Percentiles rank a stretch among this genome's conserved stretches.
These are phyloP conservation scores for Bryoglossum gracile DNA, from an alignment of 495 filamentous ascomycete genomes.

Conservation along the genomic window DNA sequence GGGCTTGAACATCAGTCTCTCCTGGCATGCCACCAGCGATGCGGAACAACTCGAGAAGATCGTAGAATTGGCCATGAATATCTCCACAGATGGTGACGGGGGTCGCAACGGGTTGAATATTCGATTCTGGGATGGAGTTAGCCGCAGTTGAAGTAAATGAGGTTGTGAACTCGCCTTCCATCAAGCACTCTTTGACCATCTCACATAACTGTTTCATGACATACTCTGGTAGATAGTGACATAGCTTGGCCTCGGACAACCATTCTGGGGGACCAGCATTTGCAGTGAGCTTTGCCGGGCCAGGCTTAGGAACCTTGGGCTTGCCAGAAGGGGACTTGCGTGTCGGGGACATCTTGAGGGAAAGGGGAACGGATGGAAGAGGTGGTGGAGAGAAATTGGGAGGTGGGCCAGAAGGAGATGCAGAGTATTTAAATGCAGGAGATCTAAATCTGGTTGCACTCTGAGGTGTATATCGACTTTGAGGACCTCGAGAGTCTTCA, in stretches of 20 bases:
- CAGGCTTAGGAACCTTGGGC: constrained; percentile 71
- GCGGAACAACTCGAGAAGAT: constrained; percentile 91
- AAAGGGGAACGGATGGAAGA: no score
- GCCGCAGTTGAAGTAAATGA: neutral
- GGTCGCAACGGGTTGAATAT: constrained; percentile 91
- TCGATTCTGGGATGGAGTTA: constrained; percentile 62
- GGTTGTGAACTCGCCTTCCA: constrained; percentile 64
- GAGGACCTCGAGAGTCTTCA: no score
- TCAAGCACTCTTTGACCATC: constrained; percentile 95
- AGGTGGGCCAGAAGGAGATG: no score
- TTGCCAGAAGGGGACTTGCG: no score
- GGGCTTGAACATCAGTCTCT: constrained; percentile 56
- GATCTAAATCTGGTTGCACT: no score
- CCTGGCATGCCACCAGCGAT: constrained; percentile 94
- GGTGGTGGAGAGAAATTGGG: neutral
- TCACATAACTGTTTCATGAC: constrained; percentile 99
- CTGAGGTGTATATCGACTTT: no score
- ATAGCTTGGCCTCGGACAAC: constrained; percentile 90
- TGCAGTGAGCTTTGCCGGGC: constrained; percentile 73
- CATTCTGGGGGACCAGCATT: constrained; percentile 91
- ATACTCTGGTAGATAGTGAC: constrained; percentile 88
- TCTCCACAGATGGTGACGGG: constrained; percentile 98
- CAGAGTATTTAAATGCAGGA: no score
- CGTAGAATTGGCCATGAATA: constrained; percentile 99
- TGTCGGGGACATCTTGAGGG: constrained; percentile 7